Base-by-base conservation (phyloP, 352 stramenopile genomes). In the Pythium guiyangense region DNA sequence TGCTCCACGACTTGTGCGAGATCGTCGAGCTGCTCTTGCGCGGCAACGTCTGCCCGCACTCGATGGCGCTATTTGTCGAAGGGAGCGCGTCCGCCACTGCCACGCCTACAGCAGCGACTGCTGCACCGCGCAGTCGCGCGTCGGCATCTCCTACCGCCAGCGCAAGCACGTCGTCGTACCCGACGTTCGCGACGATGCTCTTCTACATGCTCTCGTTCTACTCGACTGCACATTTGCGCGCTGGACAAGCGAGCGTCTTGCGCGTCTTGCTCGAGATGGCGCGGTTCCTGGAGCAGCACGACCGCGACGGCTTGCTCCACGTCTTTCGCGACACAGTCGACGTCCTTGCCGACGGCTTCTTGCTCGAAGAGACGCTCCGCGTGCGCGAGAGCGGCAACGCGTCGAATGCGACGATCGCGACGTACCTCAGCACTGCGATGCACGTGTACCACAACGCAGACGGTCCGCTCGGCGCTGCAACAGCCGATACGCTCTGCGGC, bases 151-250 rank as follows among this genome's bases (percentile, higher is more conserved):
- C 46, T 10, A 45, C 49, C 9, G 31, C 4, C 31, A 46, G 31
- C 49, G n/a, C 14, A 51, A 39, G n/a, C 29, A 49, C 64, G 0
- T 63, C 70, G 18, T 77, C 71, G 17, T 84, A 78, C 49, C 63
- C 73, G 12, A 79, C 70, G 3, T 67, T 85, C 37, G 75, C 68
- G 20, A 88, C 70, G 8, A 86, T 90, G 69, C 59, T 88, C 26
- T 83, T 90, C 40, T 87, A 88, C 47, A 83, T 90, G 74, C 52
- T 90, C 9, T 82, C 74, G 14, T 90, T 90, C 43, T 88, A 78
- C 51, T 79, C 70, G 3, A 86, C 79, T 27, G 50, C 66, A 18
- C 59, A 37, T 27, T 61, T 87, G 4, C 53, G 46, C 15, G 54
- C 70, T 9, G 66, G 74, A 2, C 78, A 88, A 39, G 37, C 54